phyloP scores from a whole-genome alignment of 2,329 filamentous ascomycete genomes.

The Neonectria ditissima region DNA sequence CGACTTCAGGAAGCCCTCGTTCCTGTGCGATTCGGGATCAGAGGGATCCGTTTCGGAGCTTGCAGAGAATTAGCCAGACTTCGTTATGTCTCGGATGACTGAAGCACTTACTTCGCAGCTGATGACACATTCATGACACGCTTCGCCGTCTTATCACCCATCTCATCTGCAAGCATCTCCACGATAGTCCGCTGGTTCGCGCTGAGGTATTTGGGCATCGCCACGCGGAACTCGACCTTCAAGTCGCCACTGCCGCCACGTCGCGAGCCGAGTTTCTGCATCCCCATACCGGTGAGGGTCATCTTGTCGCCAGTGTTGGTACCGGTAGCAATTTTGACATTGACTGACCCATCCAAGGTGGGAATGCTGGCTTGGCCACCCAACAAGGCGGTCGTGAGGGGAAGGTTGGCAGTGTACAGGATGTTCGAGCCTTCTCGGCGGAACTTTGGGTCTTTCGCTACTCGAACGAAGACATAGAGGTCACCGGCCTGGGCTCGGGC shows the following conservation, averaged over 20 bases:
- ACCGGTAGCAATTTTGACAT: conserved; percentile 90
- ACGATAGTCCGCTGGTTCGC: conserved; percentile 92
- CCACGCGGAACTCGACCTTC: conserved; percentile 92
- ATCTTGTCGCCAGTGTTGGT: conserved; percentile 94
- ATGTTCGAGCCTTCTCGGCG: conserved; percentile 89
- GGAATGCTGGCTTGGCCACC: conserved; percentile 92
- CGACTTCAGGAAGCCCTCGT: conserved; percentile 91
- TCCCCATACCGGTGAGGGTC: conserved; percentile 89
- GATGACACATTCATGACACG: conserved; percentile 84
- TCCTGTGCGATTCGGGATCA: conserved; percentile 70
- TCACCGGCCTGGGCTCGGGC: conserved; percentile 81
- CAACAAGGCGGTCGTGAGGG: conserved; percentile 90
- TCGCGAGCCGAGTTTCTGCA: conserved; percentile 83
- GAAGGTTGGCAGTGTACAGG: conserved; percentile 90
- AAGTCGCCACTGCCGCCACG: conserved; percentile 81
- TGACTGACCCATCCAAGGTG: conserved; percentile 90
- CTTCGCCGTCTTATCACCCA: conserved; percentile 92
- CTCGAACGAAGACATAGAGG: conserved; percentile 89
- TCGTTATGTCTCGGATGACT: neutral
- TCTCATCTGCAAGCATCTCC: conserved; percentile 96
- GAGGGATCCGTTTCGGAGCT: conserved; percentile 39
- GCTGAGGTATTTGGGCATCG: conserved; percentile 94
- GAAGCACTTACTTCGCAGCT: conserved; percentile 47
- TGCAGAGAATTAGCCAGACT: conserved; percentile 20
- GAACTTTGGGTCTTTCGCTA: conserved; percentile 92